Percentiles rank a stretch among this genome's conserved stretches.
These are phyloP conservation scores for Colletotrichum nymphaeae DNA, from an alignment of 2,329 filamentous ascomycete genomes.

Conservation along the genomic window DNA sequence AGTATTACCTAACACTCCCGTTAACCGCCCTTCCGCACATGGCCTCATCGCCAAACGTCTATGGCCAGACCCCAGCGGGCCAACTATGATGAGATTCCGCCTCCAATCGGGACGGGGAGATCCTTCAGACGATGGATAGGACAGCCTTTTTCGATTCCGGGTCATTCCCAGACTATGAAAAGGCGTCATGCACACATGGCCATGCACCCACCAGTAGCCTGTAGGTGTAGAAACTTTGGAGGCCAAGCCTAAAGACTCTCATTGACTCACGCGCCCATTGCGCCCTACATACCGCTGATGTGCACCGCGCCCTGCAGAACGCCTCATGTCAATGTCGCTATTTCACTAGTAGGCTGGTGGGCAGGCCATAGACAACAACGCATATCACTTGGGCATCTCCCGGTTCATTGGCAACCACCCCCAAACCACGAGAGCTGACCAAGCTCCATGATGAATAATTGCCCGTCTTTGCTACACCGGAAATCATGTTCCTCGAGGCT, in stretches of 20 bases:
- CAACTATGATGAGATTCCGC: not conserved
- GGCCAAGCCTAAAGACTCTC: not conserved
- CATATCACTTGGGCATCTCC: conserved; percentile 1
- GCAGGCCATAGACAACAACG: not conserved
- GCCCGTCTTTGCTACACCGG: not conserved
- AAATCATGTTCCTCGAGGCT: not conserved
- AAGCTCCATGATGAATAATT: conserved; percentile 5
- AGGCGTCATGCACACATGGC: not conserved
- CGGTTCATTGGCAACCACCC: not conserved
- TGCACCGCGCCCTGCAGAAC: conserved; percentile 19
- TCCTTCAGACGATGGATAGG: conserved; percentile 1
- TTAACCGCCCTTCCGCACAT: conserved; percentile 18
- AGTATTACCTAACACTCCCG: conserved; percentile 21
- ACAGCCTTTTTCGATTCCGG: not conserved
- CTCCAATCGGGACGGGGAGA: conserved; percentile 9
- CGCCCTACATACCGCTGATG: not conserved
- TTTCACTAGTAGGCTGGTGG: not conserved
- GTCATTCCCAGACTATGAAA: conserved; percentile 6
- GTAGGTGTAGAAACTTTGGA: too few relatives aligned
- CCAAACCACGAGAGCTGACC: not conserved
- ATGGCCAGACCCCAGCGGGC: not conserved
- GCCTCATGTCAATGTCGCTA: conserved; percentile 18
- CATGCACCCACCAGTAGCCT: too few relatives aligned
- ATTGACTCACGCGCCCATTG: conserved; percentile 10
- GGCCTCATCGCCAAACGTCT: not conserved